Evolutionary conservation across 2,329 filamentous ascomycete species (phyloP).

Genomic region (Colletotrichum spaethianum): DNA sequence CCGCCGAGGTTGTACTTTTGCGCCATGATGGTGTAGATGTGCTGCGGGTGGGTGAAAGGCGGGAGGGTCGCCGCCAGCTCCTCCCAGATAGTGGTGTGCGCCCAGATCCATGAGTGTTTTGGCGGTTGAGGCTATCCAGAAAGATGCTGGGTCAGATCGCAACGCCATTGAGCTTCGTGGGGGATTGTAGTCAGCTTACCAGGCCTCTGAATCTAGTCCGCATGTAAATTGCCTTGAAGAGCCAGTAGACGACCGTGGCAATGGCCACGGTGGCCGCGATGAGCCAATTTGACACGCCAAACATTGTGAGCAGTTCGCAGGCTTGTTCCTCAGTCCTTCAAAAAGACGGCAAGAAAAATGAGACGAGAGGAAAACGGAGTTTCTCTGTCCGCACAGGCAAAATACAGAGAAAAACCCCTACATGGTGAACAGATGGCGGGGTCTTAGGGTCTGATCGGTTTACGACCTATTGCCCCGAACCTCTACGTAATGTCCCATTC

Average conservation of each 20-base stretch:
- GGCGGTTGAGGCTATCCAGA: slow-evolving; percentile 27
- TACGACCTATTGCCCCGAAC: not conserved
- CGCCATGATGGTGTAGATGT: slow-evolving; percentile 44
- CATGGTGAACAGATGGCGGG: not conserved
- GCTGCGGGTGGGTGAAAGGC: slow-evolving; percentile 45
- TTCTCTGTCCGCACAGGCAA: not conserved
- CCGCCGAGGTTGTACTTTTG: slow-evolving; percentile 46
- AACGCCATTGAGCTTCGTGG: not conserved
- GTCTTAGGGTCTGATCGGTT: not conserved
- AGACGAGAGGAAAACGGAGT: not conserved
- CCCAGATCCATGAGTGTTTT: slow-evolving; percentile 44
- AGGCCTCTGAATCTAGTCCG: slow-evolving; percentile 32
- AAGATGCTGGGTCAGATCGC: not conserved
- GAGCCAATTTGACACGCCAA: slow-evolving; percentile 36
- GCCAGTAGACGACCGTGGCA: slow-evolving; percentile 35
- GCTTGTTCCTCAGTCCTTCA: not conserved
- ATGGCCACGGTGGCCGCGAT: slow-evolving; percentile 30
- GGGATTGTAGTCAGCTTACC: not conserved
- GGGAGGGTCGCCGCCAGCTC: slow-evolving; percentile 41
- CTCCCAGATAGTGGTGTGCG: slow-evolving; percentile 43
- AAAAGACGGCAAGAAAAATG: not conserved
- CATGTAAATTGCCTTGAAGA: slow-evolving; percentile 32
- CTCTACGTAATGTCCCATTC: not conserved
- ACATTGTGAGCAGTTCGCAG: slow-evolving; percentile 11
- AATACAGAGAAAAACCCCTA: not conserved